Base-by-base conservation (phyloP, 176 grass and related monocot genomes). In the Neostapfia colusana region DNA sequence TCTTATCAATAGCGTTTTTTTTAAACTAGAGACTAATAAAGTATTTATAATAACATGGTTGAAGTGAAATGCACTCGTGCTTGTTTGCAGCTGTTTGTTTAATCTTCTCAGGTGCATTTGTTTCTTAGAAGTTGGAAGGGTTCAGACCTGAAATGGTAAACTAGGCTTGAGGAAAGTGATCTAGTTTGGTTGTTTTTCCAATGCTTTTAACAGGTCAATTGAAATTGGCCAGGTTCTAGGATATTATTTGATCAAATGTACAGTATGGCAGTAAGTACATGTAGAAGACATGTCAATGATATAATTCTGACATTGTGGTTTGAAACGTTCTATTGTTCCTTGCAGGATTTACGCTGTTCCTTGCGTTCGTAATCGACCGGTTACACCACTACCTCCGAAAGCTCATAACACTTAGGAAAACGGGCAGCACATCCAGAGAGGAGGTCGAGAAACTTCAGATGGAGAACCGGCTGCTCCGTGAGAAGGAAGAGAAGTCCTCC, bases 351-450 rank as follows among this genome's bases (percentile, higher is more conserved):
- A 77, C 86, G 1, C 82, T 97, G 3, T 97, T 97, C 69, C 84
- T 97, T 59, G 91, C 91, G 59, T 82, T 94, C 41, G 76, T 92
- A 54, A 98, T 98, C 10, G 87, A 98, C 68, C 79, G 89, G 63
- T 56, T 93, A 26, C 95, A 98, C 61, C 91, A 98, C 76, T 98
- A 94, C 54, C 72, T 88, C 41, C 79, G 28, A 37, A 98, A 97
- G 72, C 79, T 92, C 40, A 81, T 91, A 42, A 80, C 61, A 14
- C 64, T 90, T 13, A 82, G 82, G 81, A 91, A 91, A 82, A 46
- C 79, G n/a, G 70, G 82, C 37, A 69, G 21, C 77, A 88, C 65
- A 31, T 90, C 89, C 8, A 84, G 84, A 51, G 91, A 93, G 48
- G 95, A 97, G 90, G 81, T 79, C 0, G 82, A 97, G 82, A 87